These are phyloP conservation scores for Artemisia annua DNA, from an alignment of 129 eudicot species.

Conservation along the genomic window DNA sequence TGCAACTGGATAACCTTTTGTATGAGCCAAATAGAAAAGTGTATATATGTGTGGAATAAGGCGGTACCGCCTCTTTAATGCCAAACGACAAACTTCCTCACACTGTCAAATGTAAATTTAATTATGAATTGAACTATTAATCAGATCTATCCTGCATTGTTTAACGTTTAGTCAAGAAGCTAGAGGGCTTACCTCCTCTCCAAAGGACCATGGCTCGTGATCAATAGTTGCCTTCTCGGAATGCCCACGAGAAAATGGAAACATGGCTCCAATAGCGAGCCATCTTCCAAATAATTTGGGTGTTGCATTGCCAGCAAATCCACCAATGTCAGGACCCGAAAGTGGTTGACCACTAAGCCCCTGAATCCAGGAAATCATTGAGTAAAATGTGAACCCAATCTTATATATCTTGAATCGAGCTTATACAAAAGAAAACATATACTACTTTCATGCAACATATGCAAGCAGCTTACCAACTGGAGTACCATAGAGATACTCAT, in stretches of 20 bases:
- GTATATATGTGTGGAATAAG: slow-evolving; percentile 90
- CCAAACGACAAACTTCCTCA: slow-evolving; percentile 89
- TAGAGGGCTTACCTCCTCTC: slow-evolving; percentile 57
- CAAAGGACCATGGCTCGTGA: slow-evolving; percentile 98
- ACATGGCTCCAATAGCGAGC: slow-evolving; percentile 88
- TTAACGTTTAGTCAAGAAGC: not conserved
- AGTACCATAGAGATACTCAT: slow-evolving; percentile 96
- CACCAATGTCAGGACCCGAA: slow-evolving; percentile 96
- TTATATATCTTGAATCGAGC: not conserved
- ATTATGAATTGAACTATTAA: not conserved
- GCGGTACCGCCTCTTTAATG: slow-evolving; percentile 87
- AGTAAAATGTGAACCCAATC: not conserved
- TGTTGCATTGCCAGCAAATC: slow-evolving; percentile 93
- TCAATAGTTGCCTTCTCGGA: slow-evolving; percentile 69
- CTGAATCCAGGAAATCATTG: slow-evolving; percentile 29
- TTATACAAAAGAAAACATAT: not conserved
- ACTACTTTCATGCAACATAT: not conserved
- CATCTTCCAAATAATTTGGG: slow-evolving; percentile 94
- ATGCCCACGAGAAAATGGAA: slow-evolving; percentile 96
- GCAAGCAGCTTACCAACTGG: slow-evolving; percentile 66
- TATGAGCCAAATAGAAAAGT: slow-evolving; percentile 85
- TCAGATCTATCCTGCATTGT: too few species aligned
- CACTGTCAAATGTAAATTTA: slow-evolving; percentile 48
- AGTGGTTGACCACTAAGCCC: slow-evolving; percentile 97
- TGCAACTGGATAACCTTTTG: slow-evolving; percentile 83